Evolutionary conservation across 306 rosid genomes (phyloP).

Genomic region (Trifolium fragiferum): DNA sequence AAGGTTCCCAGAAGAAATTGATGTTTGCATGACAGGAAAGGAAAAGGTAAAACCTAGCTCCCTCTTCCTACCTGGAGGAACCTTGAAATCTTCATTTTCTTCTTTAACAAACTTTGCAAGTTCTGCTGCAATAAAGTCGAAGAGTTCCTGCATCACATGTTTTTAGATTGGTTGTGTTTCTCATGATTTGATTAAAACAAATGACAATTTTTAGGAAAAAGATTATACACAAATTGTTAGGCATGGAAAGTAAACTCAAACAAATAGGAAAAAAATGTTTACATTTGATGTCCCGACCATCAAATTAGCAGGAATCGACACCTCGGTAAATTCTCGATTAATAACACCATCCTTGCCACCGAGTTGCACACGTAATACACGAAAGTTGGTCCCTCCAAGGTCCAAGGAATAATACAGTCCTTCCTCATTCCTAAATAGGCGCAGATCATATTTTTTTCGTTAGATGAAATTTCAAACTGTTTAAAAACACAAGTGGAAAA

Average conservation of each 20-base stretch:
- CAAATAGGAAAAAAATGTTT: constrained; percentile 44
- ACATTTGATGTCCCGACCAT: constrained; percentile 84
- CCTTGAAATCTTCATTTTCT: constrained; percentile 76
- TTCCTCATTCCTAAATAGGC: constrained; percentile 65
- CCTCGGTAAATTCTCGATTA: constrained; percentile 75
- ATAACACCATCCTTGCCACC: constrained; percentile 76
- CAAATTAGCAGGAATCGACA: constrained; percentile 77
- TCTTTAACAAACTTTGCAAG: constrained; percentile 80
- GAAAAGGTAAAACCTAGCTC: constrained; percentile 98
- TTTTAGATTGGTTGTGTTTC: constrained; percentile 41
- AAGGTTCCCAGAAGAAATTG: constrained; percentile 85
- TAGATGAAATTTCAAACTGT: neutral
- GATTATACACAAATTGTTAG: constrained; percentile 3
- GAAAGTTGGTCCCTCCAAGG: constrained; percentile 98
- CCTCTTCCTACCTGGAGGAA: constrained; percentile 78
- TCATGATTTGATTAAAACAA: constrained; percentile 12
- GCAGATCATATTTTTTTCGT: neutral
- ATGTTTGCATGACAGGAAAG: constrained; percentile 85
- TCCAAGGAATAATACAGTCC: constrained; percentile 93
- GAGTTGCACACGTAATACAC: constrained; percentile 85
- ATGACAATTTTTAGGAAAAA: neutral
- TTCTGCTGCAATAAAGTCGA: constrained; percentile 81
- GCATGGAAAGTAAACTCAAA: neutral
- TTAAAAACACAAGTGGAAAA: neutral
- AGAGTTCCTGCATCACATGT: constrained; percentile 74